phyloP scores from a whole-genome alignment of 1,284 basidiomycete species.

The Tetrapyrgos nigripes region DNA sequence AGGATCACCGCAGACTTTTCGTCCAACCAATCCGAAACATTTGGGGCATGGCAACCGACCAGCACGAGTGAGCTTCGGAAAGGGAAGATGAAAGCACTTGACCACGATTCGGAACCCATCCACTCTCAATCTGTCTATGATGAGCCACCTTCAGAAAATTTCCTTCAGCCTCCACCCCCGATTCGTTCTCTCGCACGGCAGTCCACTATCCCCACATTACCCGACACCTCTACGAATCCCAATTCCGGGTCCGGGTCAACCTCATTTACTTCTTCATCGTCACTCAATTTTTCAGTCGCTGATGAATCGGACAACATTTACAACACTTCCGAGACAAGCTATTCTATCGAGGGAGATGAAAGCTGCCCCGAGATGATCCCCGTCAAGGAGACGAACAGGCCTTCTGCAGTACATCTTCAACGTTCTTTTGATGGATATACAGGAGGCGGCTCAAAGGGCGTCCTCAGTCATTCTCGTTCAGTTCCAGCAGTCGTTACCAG shows the following conservation, averaged over 20 bases:
- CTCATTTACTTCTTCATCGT: background rate
- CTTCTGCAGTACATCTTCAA: background rate
- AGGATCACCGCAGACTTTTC: background rate
- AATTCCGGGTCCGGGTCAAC: background rate
- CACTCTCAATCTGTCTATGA: background rate
- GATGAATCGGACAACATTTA: background rate
- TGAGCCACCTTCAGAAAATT: no score
- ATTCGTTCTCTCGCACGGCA: background rate
- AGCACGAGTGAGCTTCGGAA: background rate
- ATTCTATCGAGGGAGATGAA: background rate
- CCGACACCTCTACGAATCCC: background rate
- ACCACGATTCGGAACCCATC: background rate
- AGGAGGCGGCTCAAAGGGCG: background rate
- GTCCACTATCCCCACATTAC: background rate
- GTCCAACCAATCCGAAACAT: background rate
- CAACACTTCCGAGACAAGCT: background rate
- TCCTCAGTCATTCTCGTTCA: background rate
- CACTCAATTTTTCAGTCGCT: background rate
- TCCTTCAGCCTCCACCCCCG: no score
- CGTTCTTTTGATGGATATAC: background rate
- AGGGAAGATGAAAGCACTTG: background rate
- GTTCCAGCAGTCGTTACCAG: background rate
- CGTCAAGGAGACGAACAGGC: background rate
- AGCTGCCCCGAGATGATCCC: background rate
- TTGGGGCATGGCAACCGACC: background rate